Conservation (phyloP, 2,329 filamentous ascomycete genomes). For the Colletotrichum filicis region DNA sequence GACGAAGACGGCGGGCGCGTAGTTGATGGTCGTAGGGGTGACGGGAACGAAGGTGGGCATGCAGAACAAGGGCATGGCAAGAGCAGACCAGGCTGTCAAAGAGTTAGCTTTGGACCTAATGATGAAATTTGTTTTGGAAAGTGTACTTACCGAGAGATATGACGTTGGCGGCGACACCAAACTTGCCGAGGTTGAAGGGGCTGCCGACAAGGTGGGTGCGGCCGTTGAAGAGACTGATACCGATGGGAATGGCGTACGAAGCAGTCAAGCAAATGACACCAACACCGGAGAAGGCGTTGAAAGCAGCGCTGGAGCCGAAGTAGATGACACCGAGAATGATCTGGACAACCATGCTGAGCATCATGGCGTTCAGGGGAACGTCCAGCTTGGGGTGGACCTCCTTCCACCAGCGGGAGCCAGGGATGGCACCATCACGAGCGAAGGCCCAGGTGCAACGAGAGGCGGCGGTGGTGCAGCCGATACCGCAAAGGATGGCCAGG, state of each 20-base stretch:
- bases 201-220: slow-evolving; percentile 68
- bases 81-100: slow-evolving; percentile 69
- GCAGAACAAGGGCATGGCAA: slow-evolving; percentile 80
- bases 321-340: slow-evolving; percentile 74
- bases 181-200: slow-evolving; percentile 69
- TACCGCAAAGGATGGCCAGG: slow-evolving; percentile 73
- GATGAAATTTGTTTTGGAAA: slow-evolving; percentile 9
- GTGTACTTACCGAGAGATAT: slow-evolving; percentile 68
- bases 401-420: slow-evolving; percentile 70
- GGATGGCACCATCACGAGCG: slow-evolving; percentile 76
- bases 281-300: slow-evolving; percentile 77
- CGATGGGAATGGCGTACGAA: slow-evolving; percentile 75
- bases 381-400: slow-evolving; percentile 70
- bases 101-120: slow-evolving; percentile 39
- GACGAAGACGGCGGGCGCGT: slow-evolving; percentile 79
- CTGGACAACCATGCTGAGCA: slow-evolving; percentile 75
- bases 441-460: slow-evolving; percentile 78
- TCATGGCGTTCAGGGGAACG: slow-evolving; percentile 77
- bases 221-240: slow-evolving; percentile 69
- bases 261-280: slow-evolving; percentile 77
- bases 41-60: slow-evolving; percentile 76
- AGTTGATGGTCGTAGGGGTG: slow-evolving; percentile 72
- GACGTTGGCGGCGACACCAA: slow-evolving; percentile 72
- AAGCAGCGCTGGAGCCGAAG: slow-evolving; percentile 76
- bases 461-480: slow-evolving; percentile 75